Evolutionary conservation across 179 eudicot species (phyloP), one percentile per base, ranked within the genome.

Genomic region (Camellia oleifera): DNA sequence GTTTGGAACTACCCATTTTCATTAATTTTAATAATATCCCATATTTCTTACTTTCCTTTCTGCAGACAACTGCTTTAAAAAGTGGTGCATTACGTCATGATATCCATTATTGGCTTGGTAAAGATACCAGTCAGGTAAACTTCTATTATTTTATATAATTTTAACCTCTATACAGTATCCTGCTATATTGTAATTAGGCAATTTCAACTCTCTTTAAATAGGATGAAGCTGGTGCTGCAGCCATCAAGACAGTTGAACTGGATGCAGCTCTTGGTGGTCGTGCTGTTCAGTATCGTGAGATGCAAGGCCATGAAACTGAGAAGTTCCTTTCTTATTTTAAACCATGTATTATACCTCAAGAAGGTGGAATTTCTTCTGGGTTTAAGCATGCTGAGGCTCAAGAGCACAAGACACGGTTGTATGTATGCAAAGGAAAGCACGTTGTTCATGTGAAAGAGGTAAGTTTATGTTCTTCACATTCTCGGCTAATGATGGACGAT

Each of bases 251-350:
- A 1, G 88, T 97, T 76, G 99, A 97, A 84, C 77, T 97, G 85
- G 99, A 97, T 91, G 97, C 98, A 76, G 94, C 94, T 81, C 88
- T 97, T 54, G 98, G 98, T 74, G 97, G 98, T 44, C 97, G 95
- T 71, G 99, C 99, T 83, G 97, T 97, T 77, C 99, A 97, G 84
- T 97, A 94, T 81, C 93, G 98, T 57, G 99, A 97, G 86, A 87
- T 93, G 54, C 99, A 94, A 85, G 98, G 99, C 78, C 92, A 93
- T 79, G 99, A 97, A 90, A 89, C 98, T 15, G 98, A 97, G 85
- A 94, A 90, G 84, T 97, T 97, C 77, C 97, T 97, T 82, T 97
- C 99, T 50, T 94, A 93, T 87, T 97, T 94, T 80, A 94, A 94
- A 81, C 99, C 99, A 64, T 97, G 99, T 88, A 97, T 97, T 72